Conservation (phyloP, 1,139 yeast genomes). For the Saccharomycopsis phalli region DNA sequence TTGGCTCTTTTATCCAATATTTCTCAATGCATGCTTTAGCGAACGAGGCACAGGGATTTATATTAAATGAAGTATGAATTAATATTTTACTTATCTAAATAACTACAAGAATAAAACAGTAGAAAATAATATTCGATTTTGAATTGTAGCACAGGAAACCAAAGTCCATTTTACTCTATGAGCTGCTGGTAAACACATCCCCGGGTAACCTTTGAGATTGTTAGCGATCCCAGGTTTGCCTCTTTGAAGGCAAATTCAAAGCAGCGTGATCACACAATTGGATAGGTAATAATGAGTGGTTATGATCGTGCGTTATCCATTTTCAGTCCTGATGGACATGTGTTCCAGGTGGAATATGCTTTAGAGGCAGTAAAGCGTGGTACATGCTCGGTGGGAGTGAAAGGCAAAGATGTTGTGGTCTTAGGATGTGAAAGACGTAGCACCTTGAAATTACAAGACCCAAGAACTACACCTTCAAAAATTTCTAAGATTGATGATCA, state of each 20-base stretch:
- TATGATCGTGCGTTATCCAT: constrained; percentile 99
- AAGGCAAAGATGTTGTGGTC: constrained; percentile 82
- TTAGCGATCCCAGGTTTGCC: background rate
- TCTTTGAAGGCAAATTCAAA: background rate
- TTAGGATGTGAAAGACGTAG: constrained; percentile 96
- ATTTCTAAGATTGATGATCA: constrained; percentile 89
- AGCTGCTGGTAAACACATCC: too few species aligned
- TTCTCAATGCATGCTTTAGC: too few species aligned
- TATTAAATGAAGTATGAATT: too few species aligned
- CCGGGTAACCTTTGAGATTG: constrained; percentile 1
- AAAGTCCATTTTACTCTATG: too few species aligned
- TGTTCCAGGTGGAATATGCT: constrained; percentile 97
- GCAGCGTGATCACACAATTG: background rate
- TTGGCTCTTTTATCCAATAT: too few species aligned
- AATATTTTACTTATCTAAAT: too few species aligned
- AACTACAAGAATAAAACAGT: too few species aligned
- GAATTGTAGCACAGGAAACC: too few species aligned
- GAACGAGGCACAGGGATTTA: too few species aligned
- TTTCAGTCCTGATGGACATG: constrained; percentile 98
- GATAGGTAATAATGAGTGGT: constrained; percentile 63
- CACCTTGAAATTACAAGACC: constrained; percentile 89
- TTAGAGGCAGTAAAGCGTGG: constrained; percentile 97
- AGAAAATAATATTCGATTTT: too few species aligned
- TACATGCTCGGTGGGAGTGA: constrained; percentile 95
- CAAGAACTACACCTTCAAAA: constrained; percentile 91